Evolutionary conservation across 2,329 filamentous ascomycete species (phyloP), one percentile per base, ranked within the genome.

Genomic region (Colletotrichum tamarilloi): DNA sequence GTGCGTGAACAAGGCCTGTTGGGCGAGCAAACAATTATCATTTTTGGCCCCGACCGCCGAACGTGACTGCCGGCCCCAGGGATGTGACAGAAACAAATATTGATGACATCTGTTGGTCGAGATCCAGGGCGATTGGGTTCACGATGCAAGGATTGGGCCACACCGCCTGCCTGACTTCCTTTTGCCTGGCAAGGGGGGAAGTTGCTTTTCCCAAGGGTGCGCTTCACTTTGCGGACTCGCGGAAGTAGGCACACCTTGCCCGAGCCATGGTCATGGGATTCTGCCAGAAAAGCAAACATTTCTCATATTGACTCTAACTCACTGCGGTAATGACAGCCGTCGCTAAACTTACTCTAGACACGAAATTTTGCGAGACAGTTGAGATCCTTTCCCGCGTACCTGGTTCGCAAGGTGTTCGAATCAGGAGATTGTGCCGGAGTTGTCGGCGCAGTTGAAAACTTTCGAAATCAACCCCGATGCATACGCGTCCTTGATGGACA

Each of bases 371-470:
- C 19, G 42, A 49, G 42, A 49, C 42, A 49, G 19, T 49, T 49
- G 42, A 49, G 42, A 49, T 49, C 42, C 8, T 49, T 22, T 49
- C 19, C 42, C 42, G 19, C 8, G 42, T n/a, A 49, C 42, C 42
- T 49, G 42, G 42, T 49, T 49, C 19, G 42, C n/a, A 22, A n/a
- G 8, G 42, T 49, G 19, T n/a, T 49, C 42, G 3, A 8, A 49
- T 49, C 9, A 49, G 19, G 42, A 49, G 42, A 49, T 49, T 49
- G 42, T 49, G 7, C 42, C 42, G 19, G 77, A 79, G 66, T 80
- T 80, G 67, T 80, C 78, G 3, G 77, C 77, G 56, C 78, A 80
- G 52, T 76, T 72, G 58, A 80, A 80, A 14, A 78, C 78, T 68
- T 68, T 69, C 5, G 67, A 74, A 28, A 78, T 79, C 26, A 75